Evolutionary conservation across 768 basidiomycete genomes (phyloP).

Genomic region (Neoboletus brunneissimus): DNA sequence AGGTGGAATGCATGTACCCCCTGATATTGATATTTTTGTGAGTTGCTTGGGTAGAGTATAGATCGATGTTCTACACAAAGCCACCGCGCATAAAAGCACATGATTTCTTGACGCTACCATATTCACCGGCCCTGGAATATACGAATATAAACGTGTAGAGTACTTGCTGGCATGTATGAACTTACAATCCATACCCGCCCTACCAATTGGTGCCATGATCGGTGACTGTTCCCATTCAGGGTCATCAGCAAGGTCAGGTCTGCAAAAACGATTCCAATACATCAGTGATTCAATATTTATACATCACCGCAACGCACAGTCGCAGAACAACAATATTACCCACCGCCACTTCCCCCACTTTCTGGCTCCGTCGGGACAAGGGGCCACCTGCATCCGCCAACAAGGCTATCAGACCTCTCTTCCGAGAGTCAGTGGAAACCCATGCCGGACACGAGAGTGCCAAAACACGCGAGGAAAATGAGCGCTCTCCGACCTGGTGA

Average conservation of each 20-base stretch:
- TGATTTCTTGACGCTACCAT: conserved; percentile 58
- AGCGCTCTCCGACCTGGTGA: conserved; percentile 35
- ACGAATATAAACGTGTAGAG: background rate
- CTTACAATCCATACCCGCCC: conserved; percentile 52
- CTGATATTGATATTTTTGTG: conserved; percentile 6
- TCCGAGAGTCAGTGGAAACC: conserved; percentile 28
- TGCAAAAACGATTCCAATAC: conserved; percentile 21
- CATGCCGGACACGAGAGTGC: conserved; percentile 42
- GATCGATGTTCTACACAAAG: conserved; percentile 43
- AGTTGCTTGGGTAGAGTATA: conserved; percentile 43
- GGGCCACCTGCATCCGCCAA: conserved; percentile 47
- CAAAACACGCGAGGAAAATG: conserved; percentile 45
- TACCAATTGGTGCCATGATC: conserved; percentile 43
- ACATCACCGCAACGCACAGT: conserved; percentile 38
- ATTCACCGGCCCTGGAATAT: conserved; percentile 52
- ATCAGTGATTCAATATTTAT: background rate
- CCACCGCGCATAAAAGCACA: conserved; percentile 51
- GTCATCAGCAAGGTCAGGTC: conserved; percentile 52
- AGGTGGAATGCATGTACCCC: conserved; percentile 14
- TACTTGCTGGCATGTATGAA: background rate
- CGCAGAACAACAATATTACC: conserved; percentile 52
- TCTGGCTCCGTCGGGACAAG: conserved; percentile 31
- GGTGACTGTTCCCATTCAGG: conserved; percentile 47
- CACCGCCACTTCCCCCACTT: conserved; percentile 39
- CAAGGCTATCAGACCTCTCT: conserved; percentile 43